Conservation (phyloP, 306 rosid species). For the Biancaea sappan region DNA sequence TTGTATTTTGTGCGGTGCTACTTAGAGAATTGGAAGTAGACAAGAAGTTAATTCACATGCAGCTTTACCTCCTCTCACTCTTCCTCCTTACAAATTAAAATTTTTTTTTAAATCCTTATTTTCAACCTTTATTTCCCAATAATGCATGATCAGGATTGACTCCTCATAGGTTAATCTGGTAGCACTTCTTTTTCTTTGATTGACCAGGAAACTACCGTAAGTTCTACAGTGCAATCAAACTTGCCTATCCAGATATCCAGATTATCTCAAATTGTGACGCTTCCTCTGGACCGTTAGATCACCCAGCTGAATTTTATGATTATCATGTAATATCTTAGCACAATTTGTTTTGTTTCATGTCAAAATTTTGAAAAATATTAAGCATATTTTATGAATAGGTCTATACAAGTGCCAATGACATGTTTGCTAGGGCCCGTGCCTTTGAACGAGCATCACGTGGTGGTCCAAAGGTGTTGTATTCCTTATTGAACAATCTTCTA, state of each 20-base stretch:
- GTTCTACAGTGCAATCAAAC: slow-evolving; percentile 66
- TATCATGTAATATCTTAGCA: slow-evolving; percentile 66
- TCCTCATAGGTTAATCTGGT: slow-evolving; percentile 3
- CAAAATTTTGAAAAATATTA: neutral
- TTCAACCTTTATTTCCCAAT: neutral
- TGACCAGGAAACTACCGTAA: slow-evolving; percentile 71
- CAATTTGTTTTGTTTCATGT: slow-evolving; percentile 26
- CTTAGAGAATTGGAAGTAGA: neutral
- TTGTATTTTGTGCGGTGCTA: neutral
- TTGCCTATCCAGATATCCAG: slow-evolving; percentile 82
- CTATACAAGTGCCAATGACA: slow-evolving; percentile 66
- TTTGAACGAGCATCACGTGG: slow-evolving; percentile 60
- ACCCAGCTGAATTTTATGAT: slow-evolving; percentile 91
- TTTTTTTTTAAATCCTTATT: neutral
- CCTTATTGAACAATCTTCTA: neutral
- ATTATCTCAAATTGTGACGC: slow-evolving; percentile 90
- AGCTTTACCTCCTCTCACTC: neutral
- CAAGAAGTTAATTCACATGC: neutral
- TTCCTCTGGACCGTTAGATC: slow-evolving; percentile 67
- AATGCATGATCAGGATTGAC: neutral
- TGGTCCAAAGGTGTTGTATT: slow-evolving; percentile 49
- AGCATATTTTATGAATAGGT: slow-evolving; percentile 43
- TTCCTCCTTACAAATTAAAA: neutral
- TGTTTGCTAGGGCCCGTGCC: slow-evolving; percentile 61
- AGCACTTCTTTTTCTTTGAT: neutral